Conservation (phyloP, 306 rosid species). For the Cajanus cajan region DNA sequence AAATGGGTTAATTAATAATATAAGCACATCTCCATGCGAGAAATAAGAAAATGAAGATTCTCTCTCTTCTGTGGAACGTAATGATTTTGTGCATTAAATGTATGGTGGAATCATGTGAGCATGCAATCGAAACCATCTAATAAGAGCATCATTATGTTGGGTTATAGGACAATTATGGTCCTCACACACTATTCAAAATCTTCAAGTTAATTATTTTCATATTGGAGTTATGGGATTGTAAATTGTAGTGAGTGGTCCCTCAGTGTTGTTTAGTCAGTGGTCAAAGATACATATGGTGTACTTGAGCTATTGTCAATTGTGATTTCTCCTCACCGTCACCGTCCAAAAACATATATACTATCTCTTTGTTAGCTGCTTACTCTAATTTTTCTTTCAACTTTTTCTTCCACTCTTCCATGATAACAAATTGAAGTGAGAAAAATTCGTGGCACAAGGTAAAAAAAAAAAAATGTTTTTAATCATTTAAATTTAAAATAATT, state of each 20-base stretch:
- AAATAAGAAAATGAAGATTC: conserved; percentile 20
- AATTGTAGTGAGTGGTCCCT: conserved; percentile 16
- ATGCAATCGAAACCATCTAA: conserved; percentile 28
- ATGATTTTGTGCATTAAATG: conserved; percentile 60
- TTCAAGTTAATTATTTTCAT: not conserved
- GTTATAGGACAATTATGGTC: conserved; percentile 31
- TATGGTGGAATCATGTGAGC: conserved; percentile 46
- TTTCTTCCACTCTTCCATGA: not conserved
- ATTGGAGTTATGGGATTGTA: not conserved
- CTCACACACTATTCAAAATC: conserved; percentile 9
- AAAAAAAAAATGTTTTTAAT: no score
- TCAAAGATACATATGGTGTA: conserved; percentile 20
- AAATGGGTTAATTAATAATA: conserved; percentile 18
- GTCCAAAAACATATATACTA: no score
- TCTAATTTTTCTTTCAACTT: not conserved
- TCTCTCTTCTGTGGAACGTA: conserved; percentile 33
- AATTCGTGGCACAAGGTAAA: not conserved
- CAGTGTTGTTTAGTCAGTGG: not conserved
- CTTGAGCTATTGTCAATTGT: not conserved
- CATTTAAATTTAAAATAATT: no score
- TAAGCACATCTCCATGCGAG: conserved; percentile 21
- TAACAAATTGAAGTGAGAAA: not conserved
- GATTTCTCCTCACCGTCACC: not conserved
- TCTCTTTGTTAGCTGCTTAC: not conserved
- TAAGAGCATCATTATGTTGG: not conserved